phyloP scores from a whole-genome alignment of 1,284 basidiomycete species.

The Coniferiporia weirii region DNA sequence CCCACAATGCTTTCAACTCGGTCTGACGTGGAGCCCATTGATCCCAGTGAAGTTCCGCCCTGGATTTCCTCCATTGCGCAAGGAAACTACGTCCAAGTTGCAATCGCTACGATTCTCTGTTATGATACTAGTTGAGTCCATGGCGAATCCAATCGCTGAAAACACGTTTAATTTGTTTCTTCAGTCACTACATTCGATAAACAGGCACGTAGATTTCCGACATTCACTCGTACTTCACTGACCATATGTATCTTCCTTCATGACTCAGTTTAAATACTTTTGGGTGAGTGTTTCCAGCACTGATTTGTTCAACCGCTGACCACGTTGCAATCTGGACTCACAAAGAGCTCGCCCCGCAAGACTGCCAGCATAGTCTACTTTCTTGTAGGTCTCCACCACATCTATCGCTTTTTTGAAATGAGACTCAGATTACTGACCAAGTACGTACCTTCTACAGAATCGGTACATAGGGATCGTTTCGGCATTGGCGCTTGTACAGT shows the following conservation, averaged over 20 bases:
- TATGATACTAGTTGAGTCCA: constrained; percentile 6
- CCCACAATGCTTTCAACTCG: constrained; percentile 30
- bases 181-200: constrained; percentile 5
- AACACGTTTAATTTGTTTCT: neutral
- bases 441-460: neutral
- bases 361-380: constrained; percentile 1
- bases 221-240: neutral
- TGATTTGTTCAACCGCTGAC: neutral
- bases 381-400: neutral
- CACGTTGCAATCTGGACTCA: too few relatives aligned
- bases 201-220: neutral
- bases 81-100: neutral
- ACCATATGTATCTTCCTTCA: too few relatives aligned
- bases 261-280: neutral
- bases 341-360: neutral
- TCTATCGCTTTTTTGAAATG: neutral
- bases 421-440: neutral
- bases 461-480: constrained; percentile 4
- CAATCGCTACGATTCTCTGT: neutral
- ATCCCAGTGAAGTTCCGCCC: neutral
- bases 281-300: neutral
- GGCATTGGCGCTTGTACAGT: neutral
- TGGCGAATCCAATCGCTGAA: neutral
- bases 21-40: neutral
- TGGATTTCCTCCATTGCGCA: neutral